Evolutionary conservation across 495 filamentous ascomycete species (phyloP).

Genomic region (Neurospora africana): DNA sequence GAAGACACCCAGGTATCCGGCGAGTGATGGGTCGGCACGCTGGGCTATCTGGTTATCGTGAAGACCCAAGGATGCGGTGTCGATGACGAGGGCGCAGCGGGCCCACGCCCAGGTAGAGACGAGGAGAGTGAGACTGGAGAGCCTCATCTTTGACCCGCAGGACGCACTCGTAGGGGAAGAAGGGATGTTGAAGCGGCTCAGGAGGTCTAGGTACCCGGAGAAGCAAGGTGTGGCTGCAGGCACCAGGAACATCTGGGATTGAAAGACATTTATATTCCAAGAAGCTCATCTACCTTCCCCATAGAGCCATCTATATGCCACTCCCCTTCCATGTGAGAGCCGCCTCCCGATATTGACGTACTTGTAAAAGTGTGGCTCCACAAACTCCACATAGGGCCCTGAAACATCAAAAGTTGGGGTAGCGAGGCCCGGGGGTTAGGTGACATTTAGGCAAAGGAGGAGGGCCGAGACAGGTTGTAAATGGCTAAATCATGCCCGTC

Average conservation of each 20-base stretch:
- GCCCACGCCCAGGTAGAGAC: neutral
- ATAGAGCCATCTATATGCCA: neutral
- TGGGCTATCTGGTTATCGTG: conserved; percentile 6
- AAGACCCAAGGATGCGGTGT: neutral
- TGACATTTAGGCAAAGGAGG: neutral
- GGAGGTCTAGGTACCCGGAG: neutral
- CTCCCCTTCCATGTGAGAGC: neutral
- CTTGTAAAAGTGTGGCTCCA: neutral
- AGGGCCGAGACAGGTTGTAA: neutral
- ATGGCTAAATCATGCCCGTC: neutral
- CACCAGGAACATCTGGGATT: neutral
- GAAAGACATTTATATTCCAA: neutral
- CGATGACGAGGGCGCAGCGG: neutral
- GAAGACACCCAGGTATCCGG: conserved; percentile 41
- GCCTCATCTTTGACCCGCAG: neutral
- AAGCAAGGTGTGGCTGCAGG: neutral
- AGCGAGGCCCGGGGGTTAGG: neutral
- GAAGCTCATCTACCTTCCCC: neutral
- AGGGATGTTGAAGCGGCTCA: neutral
- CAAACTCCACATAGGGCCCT: neutral
- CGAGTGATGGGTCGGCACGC: conserved; percentile 30
- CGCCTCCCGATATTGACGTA: neutral
- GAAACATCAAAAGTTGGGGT: neutral
- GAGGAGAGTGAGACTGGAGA: neutral
- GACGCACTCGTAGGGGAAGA: neutral